Percentiles rank a stretch among this genome's conserved stretches.
phyloP scores from a whole-genome alignment of 1,284 basidiomycete species.

The Nidula niveotomentosa region DNA sequence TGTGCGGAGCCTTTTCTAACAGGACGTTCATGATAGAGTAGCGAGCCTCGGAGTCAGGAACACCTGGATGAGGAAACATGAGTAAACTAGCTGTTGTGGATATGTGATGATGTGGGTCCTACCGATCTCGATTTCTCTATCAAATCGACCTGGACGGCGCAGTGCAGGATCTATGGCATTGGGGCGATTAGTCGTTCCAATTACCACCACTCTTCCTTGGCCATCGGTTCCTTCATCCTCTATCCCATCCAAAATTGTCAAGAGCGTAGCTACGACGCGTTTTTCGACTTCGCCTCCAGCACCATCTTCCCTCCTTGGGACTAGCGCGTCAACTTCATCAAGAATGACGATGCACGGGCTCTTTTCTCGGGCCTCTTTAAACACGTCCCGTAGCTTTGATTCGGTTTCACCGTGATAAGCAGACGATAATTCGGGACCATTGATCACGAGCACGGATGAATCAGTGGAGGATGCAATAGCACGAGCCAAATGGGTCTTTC shows the following conservation, averaged over 20 bases:
- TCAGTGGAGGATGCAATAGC: conserved; percentile 83
- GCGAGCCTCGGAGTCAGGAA: conserved; percentile 86
- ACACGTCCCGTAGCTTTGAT: conserved; percentile 85
- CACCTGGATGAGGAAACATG: conserved; percentile 47
- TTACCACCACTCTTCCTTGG: conserved; percentile 79
- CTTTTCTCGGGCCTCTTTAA: conserved; percentile 78
- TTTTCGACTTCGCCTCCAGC: conserved; percentile 94
- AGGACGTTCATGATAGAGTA: conserved; percentile 84
- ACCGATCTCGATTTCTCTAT: conserved; percentile 98
- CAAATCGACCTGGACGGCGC: conserved; percentile 92
- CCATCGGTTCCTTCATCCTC: conserved; percentile 49
- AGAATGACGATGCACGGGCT: conserved; percentile 93
- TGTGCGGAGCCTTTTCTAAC: conserved; percentile 79
- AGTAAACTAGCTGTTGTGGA: too few species aligned
- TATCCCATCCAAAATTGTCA: conserved; percentile 97
- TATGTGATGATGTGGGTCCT: conserved; percentile 10
- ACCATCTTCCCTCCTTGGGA: conserved; percentile 86
- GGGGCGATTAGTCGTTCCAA: conserved; percentile 96
- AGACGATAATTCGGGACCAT: conserved; percentile 93
- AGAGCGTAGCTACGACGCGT: conserved; percentile 91
- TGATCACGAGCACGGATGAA: conserved; percentile 85
- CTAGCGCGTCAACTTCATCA: conserved; percentile 96
- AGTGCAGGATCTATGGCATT: conserved; percentile 98
- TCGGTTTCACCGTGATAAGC: conserved; percentile 98
- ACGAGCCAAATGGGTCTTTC: conserved; percentile 91